Evolutionary conservation across 2,329 filamentous ascomycete genomes (phyloP), one percentile per base, ranked within the genome.

Genomic region (Penicillium glabrum): DNA sequence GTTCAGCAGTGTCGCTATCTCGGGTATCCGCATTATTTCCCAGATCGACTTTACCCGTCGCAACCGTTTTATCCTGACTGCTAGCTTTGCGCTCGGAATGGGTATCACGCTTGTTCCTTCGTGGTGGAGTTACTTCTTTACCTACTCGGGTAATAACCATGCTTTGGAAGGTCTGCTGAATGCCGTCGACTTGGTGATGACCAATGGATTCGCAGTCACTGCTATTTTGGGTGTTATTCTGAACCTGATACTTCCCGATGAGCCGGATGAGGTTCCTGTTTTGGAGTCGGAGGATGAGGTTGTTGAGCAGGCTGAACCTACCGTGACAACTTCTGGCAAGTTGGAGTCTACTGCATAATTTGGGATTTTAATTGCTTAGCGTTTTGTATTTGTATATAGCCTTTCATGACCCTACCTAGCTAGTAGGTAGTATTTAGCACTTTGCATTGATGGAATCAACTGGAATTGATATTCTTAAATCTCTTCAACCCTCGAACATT

Each of bases 181-280:
- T 55, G 77, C 76, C 10, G 74, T 91, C 56, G 81, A 82, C 5
- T 77, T 93, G 41, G 79, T 92, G 56, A 87, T 91, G 83, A 83
- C 89, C 75, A 91, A 77, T 24, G 77, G 77, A 0, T 79, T 79
- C 44, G 76, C 77, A 2, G 80, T 96, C 21, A 88, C 89, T 0
- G 92, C 89, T 0, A 82, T 92, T 24, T 70, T 93, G 41, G 86
- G 86, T 50, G 80, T 95, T 69, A 72, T 90, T 23, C 79, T 96
- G 49, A 96, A 96, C 70, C 72, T 95, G 49, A 63, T 85, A 0
- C 75, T 96, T 16, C 84, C 87, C 0, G 87, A 90, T 67, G 91
- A 96, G 75, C 76, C 88, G n/a, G 90, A 91, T 65, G 88, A 90
- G 44, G 80, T 81, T 29, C 77, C 79, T 19, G 39, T 71, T 39